Evolutionary conservation across 2,329 filamentous ascomycete genomes (phyloP).

Genomic region (Nigrospora oryzae): DNA sequence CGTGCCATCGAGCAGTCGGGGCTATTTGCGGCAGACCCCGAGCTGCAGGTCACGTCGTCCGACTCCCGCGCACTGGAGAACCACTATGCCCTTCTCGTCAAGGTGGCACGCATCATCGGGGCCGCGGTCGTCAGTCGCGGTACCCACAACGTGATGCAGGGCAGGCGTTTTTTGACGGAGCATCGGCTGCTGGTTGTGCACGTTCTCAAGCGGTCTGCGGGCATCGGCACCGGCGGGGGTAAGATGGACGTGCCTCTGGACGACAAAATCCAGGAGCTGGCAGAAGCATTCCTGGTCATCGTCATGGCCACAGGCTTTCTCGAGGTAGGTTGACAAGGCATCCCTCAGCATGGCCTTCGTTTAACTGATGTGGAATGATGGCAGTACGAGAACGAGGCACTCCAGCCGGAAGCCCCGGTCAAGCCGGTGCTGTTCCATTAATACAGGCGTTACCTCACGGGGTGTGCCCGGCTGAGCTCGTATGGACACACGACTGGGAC

Average conservation of each 20-base stretch:
- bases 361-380: too few species aligned
- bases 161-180: constrained; percentile 69
- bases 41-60: constrained; percentile 72
- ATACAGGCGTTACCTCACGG: too few species aligned
- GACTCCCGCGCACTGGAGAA: constrained; percentile 64
- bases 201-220: constrained; percentile 82
- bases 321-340: neutral
- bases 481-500: too few species aligned
- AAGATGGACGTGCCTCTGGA: constrained; percentile 35
- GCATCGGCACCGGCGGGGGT: constrained; percentile 51
- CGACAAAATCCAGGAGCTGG: constrained; percentile 63
- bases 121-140: constrained; percentile 76
- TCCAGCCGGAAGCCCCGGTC: too few species aligned
- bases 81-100: constrained; percentile 77
- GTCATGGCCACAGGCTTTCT: constrained; percentile 71
- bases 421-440: too few species aligned
- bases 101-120: constrained; percentile 73
- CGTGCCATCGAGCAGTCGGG: constrained; percentile 69
- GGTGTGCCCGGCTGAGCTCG: too few species aligned
- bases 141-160: constrained; percentile 73
- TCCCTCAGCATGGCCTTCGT: too few species aligned
- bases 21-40: constrained; percentile 86
- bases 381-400: too few species aligned
- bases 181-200: constrained; percentile 79
- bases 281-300: constrained; percentile 77